phyloP scores from a whole-genome alignment of 176 grass and related monocot species.

The Rhynchospora breviuscula region DNA sequence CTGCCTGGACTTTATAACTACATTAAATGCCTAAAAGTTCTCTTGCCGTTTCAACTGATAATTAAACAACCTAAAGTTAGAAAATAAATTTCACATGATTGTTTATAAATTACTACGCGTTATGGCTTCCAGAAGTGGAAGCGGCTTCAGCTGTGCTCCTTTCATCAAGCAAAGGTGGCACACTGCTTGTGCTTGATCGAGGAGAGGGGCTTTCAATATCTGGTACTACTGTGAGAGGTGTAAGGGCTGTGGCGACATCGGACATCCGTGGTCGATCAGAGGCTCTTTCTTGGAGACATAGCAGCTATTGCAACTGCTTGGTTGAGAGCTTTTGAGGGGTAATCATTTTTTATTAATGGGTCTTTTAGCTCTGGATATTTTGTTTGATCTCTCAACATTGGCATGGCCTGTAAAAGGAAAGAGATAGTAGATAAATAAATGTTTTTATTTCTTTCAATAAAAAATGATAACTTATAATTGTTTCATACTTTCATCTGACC shows the following conservation, averaged over 20 bases:
- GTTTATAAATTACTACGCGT: no score
- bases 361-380: conserved; percentile 80
- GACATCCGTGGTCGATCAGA: conserved; percentile 65
- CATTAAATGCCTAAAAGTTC: no score
- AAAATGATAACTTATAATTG: neutral
- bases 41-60: no score
- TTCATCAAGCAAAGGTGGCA: neutral
- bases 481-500: neutral
- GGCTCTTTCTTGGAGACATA: conserved; percentile 90
- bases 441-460: neutral
- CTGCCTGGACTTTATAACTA: no score
- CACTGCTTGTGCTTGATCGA: conserved; percentile 13
- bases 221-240: conserved; percentile 46
- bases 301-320: conserved; percentile 87
- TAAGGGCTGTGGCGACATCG: conserved; percentile 67
- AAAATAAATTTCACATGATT: no score
- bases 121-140: neutral
- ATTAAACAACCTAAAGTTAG: no score
- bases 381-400: conserved; percentile 84
- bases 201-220: conserved; percentile 24
- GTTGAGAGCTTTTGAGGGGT: conserved; percentile 66
- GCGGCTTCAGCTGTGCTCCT: conserved; percentile 13
- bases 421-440: neutral
- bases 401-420: conserved; percentile 44
- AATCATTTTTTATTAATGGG: conserved; percentile 50